phyloP scores from a whole-genome alignment of 257 asterid genomes.

The Echites panduratus region DNA sequence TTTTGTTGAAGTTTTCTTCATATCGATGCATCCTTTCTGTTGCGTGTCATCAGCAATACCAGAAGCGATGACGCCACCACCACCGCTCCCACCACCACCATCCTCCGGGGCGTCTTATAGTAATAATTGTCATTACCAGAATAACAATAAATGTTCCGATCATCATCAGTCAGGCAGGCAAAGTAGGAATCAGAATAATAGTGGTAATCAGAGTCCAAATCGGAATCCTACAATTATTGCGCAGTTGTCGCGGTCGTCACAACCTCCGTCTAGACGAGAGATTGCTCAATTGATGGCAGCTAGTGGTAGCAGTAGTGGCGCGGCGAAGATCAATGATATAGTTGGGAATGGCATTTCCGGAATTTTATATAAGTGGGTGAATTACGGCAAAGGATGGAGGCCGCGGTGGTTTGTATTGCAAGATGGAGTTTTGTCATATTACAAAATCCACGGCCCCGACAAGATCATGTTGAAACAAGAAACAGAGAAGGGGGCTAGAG shows the following conservation, averaged over 20 bases:
- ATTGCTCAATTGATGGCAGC: constrained; percentile 22
- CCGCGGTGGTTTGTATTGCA: constrained; percentile 94
- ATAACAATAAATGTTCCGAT: background rate
- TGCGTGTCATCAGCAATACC: constrained; percentile 18
- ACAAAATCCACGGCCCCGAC: constrained; percentile 93
- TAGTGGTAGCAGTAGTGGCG: constrained; percentile 29
- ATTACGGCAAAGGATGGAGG: constrained; percentile 97
- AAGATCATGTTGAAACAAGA: constrained; percentile 55
- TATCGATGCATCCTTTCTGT: constrained; percentile 20
- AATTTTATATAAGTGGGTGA: constrained; percentile 83
- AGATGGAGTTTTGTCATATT: constrained; percentile 88
- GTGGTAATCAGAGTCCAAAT: constrained; percentile 12
- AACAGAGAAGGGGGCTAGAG: constrained; percentile 66
- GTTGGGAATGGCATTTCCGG: constrained; percentile 85
- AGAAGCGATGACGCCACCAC: constrained; percentile 20
- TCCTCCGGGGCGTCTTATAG: constrained; percentile 7
- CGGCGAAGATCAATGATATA: constrained; percentile 70
- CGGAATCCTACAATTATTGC: background rate
- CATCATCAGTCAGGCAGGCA: constrained; percentile 8
- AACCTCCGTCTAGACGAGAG: constrained; percentile 20
- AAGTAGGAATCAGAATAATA: background rate
- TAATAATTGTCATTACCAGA: background rate
- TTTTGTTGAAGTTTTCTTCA: background rate
- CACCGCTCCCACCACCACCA: background rate
- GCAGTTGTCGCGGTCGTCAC: background rate